phyloP scores from a whole-genome alignment of 495 filamentous ascomycete species.

The Xylaria sp. region DNA sequence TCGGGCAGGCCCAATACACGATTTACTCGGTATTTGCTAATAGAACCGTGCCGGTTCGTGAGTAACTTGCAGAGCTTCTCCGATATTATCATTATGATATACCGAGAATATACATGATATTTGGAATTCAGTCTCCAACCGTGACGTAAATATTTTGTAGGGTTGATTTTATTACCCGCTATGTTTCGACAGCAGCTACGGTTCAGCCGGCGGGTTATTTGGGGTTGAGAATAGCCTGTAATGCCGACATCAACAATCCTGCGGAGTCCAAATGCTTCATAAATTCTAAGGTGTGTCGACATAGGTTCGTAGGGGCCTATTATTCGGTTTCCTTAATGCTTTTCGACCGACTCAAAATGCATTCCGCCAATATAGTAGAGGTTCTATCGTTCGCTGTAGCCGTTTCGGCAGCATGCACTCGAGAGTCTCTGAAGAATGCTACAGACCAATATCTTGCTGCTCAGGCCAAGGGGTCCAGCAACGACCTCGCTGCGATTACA shows the following conservation, averaged over 20 bases:
- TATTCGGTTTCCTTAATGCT: not conserved
- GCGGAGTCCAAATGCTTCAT: not conserved
- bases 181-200: not conserved
- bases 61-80: not conserved
- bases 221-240: slow-evolving; percentile 15
- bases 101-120: slow-evolving; percentile 8
- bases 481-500: slow-evolving; percentile 1
- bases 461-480: slow-evolving; percentile 30
- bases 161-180: not conserved
- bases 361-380: not conserved
- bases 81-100: not conserved
- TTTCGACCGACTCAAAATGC: not conserved
- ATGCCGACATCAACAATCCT: not conserved
- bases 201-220: slow-evolving; percentile 20
- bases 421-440: slow-evolving; percentile 35
- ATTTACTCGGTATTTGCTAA: not conserved
- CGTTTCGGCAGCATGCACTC: slow-evolving; percentile 37
- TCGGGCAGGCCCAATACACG: not conserved
- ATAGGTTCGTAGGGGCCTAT: not conserved
- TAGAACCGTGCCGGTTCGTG: not conserved
- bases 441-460: slow-evolving; percentile 39
- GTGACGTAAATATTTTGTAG: slow-evolving; percentile 11
- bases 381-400: slow-evolving; percentile 22
- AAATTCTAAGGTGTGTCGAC: not conserved
- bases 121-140: slow-evolving; percentile 14